phyloP scores from a whole-genome alignment of 2,329 filamentous ascomycete species.

The Aspergillus amoenus region DNA sequence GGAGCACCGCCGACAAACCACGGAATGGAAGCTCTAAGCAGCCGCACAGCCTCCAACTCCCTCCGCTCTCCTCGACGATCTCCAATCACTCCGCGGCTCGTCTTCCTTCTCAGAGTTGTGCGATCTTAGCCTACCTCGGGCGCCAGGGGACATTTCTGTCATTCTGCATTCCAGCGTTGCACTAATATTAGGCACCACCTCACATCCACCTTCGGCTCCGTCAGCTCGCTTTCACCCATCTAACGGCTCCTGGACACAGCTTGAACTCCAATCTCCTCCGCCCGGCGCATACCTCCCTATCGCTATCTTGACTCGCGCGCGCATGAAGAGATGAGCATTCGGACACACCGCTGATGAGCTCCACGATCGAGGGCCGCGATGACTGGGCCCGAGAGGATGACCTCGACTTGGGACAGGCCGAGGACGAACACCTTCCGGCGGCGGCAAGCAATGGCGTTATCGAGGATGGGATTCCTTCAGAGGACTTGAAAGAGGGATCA shows the following conservation, averaged over 20 bases:
- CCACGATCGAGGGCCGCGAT: conserved; percentile 62
- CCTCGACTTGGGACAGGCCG: conserved; percentile 45
- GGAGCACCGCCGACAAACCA: conserved; percentile 5
- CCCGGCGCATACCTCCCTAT: neutral
- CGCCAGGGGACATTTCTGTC: neutral
- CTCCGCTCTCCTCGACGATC: conserved; percentile 6
- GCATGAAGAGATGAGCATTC: conserved; percentile 52
- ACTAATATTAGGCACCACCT: neutral
- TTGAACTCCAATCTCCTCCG: neutral
- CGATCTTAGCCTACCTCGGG: neutral
- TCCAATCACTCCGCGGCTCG: conserved; percentile 4
- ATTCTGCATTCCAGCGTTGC: neutral
- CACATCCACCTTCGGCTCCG: neutral
- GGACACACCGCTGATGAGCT: conserved; percentile 64
- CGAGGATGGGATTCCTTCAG: conserved; percentile 17
- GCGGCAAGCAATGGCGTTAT: conserved; percentile 28
- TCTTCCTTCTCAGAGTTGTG: neutral
- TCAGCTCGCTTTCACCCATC: too few relatives aligned
- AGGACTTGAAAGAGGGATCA: conserved; percentile 20
- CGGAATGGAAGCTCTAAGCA: neutral
- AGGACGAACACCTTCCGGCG: conserved; percentile 31
- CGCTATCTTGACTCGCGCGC: neutral
- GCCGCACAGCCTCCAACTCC: conserved; percentile 11
- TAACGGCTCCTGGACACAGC: neutral
- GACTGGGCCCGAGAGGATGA: conserved; percentile 60